These are phyloP conservation scores for Tricholoma sp. DNA, from an alignment of 768 basidiomycete genomes.

Conservation along the genomic window DNA sequence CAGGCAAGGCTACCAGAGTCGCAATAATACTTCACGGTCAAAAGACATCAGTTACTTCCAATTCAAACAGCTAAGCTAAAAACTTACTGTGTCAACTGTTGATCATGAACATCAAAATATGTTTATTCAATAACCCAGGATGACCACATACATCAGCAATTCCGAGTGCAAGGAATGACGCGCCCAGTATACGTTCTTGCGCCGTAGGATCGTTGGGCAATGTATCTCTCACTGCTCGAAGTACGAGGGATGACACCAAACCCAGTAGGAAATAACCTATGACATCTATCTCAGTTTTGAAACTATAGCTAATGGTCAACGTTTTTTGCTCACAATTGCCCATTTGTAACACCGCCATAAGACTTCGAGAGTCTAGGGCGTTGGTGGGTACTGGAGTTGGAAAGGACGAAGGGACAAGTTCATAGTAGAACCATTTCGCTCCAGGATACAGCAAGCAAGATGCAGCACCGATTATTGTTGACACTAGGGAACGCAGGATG, in stretches of 20 bases:
- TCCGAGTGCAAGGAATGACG: slow-evolving; percentile 55
- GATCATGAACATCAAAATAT: not conserved
- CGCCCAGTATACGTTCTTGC: slow-evolving; percentile 66
- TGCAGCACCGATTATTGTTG: slow-evolving; percentile 31
- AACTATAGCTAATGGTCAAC: not conserved
- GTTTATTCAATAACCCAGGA: not conserved
- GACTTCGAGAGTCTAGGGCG: slow-evolving; percentile 43
- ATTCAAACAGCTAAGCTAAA: not conserved
- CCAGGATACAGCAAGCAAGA: slow-evolving; percentile 54
- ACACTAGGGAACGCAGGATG: slow-evolving; percentile 19
- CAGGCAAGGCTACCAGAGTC: slow-evolving; percentile 55
- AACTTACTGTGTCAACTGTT: slow-evolving; percentile 58
- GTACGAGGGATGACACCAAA: slow-evolving; percentile 61
- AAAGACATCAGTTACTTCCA: not conserved
- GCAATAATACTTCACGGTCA: slow-evolving; percentile 58
- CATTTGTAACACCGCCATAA: slow-evolving; percentile 64
- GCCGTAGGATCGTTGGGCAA: slow-evolving; percentile 49
- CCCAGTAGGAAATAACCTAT: slow-evolving; percentile 34
- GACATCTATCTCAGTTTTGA: slow-evolving; percentile 6
- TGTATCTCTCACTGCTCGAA: slow-evolving; percentile 60
- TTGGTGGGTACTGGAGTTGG: slow-evolving; percentile 20
- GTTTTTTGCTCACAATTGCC: slow-evolving; percentile 47
- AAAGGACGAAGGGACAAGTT: slow-evolving; percentile 50
- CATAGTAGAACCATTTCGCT: slow-evolving; percentile 59
- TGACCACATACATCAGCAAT: slow-evolving; percentile 58